These are phyloP conservation scores for Paecilomyces sp. DNA, from an alignment of 2,329 filamentous ascomycete species.

Conservation along the genomic window DNA sequence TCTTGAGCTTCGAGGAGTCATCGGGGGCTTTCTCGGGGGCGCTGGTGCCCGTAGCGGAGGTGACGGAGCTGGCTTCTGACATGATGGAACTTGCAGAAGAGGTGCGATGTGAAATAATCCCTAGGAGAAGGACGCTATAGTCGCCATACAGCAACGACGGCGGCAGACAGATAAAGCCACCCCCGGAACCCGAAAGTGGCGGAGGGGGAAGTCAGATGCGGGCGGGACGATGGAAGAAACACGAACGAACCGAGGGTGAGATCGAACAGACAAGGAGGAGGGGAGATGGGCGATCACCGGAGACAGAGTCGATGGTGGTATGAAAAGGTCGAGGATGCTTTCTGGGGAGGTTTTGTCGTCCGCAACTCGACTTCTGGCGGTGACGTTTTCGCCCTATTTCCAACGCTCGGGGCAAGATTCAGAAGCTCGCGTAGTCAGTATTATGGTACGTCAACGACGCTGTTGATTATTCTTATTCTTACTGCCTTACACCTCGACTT, in stretches of 20 bases:
- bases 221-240: background rate
- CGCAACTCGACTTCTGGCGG: background rate
- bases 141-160: background rate
- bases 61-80: background rate
- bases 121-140: background rate
- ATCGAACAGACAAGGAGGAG: background rate
- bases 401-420: background rate
- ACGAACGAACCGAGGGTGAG: background rate
- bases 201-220: background rate
- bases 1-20: constrained; percentile 82
- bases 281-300: background rate
- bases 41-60: background rate
- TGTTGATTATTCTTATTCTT: no score
- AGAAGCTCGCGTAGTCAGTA: background rate
- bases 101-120: background rate
- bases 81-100: background rate
- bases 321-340: background rate
- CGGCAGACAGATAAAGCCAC: background rate
- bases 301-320: background rate
- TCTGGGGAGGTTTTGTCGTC: background rate
- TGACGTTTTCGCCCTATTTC: background rate
- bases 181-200: background rate
- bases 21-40: constrained; percentile 54
- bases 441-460: background rate
- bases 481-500: background rate